Evolutionary conservation across 257 asterid genomes (phyloP).

Genomic region (Salvia hispanica): DNA sequence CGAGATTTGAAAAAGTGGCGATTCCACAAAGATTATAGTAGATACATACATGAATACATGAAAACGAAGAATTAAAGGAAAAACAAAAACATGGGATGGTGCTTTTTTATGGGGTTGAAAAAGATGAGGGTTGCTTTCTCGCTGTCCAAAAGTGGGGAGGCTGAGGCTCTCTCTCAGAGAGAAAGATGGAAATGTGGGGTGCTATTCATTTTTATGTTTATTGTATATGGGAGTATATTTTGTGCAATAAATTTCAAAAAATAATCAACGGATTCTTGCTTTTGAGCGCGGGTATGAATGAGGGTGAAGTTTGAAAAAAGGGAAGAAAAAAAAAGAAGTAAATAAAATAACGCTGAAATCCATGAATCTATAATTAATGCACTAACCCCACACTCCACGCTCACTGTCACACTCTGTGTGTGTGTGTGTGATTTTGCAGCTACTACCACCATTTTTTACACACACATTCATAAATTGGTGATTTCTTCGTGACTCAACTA

Average conservation of each 20-base stretch:
- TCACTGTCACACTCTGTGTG: slow-evolving; percentile 39
- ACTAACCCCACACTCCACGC: slow-evolving; percentile 50
- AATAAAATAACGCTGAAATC: slow-evolving; percentile 75
- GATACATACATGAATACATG: not conserved
- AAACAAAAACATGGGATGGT: slow-evolving; percentile 41
- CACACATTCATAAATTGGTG: not conserved
- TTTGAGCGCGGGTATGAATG: slow-evolving; percentile 77
- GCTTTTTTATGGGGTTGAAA: slow-evolving; percentile 38
- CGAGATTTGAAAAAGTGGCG: slow-evolving; percentile 61
- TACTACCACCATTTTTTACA: not conserved
- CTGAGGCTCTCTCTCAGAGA: slow-evolving; percentile 32
- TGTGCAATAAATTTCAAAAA: slow-evolving; percentile 9
- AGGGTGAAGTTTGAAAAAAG: slow-evolving; percentile 56
- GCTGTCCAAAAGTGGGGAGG: slow-evolving; percentile 40
- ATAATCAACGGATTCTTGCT: slow-evolving; percentile 77
- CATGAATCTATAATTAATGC: slow-evolving; percentile 73
- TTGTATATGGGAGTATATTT: not conserved
- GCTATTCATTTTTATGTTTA: slow-evolving; percentile 20
- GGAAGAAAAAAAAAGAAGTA: slow-evolving; percentile 21
- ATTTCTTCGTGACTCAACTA: slow-evolving; percentile 71
- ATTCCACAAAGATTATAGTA: slow-evolving; percentile 33
- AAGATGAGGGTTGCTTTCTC: slow-evolving; percentile 48
- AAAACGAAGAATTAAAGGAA: not conserved
- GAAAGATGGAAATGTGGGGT: slow-evolving; percentile 33
- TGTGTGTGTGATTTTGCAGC: slow-evolving; percentile 24